Evolutionary conservation across 2,329 filamentous ascomycete species (phyloP), one percentile per base, ranked within the genome.

Genomic region (Aspergillus ustus): DNA sequence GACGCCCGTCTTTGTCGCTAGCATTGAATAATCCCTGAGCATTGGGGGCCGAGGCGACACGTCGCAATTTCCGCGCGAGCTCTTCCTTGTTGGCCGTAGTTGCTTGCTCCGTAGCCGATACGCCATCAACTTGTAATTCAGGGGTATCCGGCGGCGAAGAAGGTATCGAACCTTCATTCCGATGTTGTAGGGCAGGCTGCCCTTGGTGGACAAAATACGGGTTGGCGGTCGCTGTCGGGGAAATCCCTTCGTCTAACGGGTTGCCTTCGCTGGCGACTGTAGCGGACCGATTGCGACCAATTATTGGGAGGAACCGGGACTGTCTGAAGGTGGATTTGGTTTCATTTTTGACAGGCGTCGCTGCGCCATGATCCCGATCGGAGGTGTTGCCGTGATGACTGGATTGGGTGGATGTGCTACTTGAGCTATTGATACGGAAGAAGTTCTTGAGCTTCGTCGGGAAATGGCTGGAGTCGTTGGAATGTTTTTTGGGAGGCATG

Each of bases 121-220:
- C 87, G 25, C 88, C 88, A 54, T 91, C 86, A 59, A 91, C 83
- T 78, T 91, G 91, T 67, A 94, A 82, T 64, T 87, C 87, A 20
- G 94, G 93, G 1, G 93, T 96, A 75, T 97, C 93, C 49, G 94
- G 92, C 31, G 95, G 94, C 64, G 93, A 96, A 13, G 93, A 92
- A 15, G 95, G 93, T 40, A 96, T 91, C 66, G 93, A 97, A 72
- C 90, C 91, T 69, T 95, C 92, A 77, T 98, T 96, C 81, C 96
- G 93, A 81, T 99, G 95, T 74, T 94, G 90, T 70, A 98, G 83
- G 66, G 92, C 91, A 4, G 95, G 95, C 70, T 93, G 93, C 60
- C 95, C 95, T 80, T 99, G 95, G 76, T 98, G 95, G 68, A 89
- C 91, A 78, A 98, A 99, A 80, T 99, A 99, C 19, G 95, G 95